Conservation (phyloP, 2,329 filamentous ascomycete species). For the Xylariaceae sp. region DNA sequence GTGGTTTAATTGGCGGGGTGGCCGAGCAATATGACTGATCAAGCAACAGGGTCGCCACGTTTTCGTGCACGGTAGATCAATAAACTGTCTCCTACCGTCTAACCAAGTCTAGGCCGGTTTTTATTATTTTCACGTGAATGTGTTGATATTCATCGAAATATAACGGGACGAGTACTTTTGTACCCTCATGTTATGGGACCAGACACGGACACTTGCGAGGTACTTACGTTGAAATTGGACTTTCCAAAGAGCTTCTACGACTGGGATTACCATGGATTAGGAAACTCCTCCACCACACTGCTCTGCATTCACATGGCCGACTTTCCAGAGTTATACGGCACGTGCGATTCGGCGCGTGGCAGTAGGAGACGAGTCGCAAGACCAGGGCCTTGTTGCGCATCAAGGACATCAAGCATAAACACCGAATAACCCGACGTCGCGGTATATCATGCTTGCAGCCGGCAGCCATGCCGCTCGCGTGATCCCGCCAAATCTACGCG, state of each 20-base stretch:
- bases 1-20: neutral
- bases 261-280: neutral
- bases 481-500: constrained; percentile 15
- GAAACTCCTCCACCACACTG: neutral
- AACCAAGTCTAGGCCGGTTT: neutral
- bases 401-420: neutral
- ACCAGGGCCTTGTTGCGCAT: neutral
- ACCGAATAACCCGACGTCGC: neutral
- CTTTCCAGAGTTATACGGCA: neutral
- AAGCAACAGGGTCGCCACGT: neutral
- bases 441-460: constrained; percentile 1
- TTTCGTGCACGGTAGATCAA: no score
- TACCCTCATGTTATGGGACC: no score
- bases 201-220: no score
- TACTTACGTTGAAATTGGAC: neutral
- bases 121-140: neutral
- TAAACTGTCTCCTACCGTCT: neutral
- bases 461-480: neutral
- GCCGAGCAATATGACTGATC: neutral
- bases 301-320: neutral
- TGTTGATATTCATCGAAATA: neutral
- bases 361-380: neutral
- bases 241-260: neutral
- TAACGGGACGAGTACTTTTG: neutral
- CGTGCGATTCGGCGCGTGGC: neutral